Percentiles rank a stretch among this genome's conserved stretches.
Evolutionary conservation across 2,329 filamentous ascomycete species (phyloP).

Genomic region (Colletotrichum abscissum): DNA sequence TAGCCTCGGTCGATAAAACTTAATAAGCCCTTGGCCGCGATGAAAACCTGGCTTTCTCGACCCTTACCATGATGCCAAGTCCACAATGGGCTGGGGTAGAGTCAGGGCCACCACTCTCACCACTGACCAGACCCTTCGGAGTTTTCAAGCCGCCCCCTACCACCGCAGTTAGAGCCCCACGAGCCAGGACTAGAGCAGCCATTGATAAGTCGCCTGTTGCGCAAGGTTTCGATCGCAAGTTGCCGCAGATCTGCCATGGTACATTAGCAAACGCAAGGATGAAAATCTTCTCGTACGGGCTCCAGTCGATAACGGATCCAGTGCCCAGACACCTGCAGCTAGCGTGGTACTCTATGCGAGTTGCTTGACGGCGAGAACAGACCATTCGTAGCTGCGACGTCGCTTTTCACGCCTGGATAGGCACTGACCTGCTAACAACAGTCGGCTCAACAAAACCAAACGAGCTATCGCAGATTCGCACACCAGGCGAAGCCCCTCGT

Average conservation of each 20-base stretch:
- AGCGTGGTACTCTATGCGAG: conserved; percentile 10
- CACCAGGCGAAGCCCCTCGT: background rate
- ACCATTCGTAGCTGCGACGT: background rate
- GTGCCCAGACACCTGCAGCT: conserved; percentile 19
- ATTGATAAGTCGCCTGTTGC: conserved; percentile 16
- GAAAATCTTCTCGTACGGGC: conserved; percentile 36
- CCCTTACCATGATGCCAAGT: conserved; percentile 26
- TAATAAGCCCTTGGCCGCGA: conserved; percentile 11
- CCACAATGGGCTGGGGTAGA: conserved; percentile 26
- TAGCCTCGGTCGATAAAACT: conserved; percentile 30
- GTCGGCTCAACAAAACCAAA: conserved; percentile 23
- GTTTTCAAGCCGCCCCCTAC: conserved; percentile 34
- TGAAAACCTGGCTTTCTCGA: conserved; percentile 23
- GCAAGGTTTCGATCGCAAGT: conserved; percentile 33
- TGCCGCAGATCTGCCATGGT: conserved; percentile 34
- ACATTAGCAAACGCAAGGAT: conserved; percentile 33
- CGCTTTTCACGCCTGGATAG: conserved; percentile 17
- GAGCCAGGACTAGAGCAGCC: conserved; percentile 18
- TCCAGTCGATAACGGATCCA: conserved; percentile 21
- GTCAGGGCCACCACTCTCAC: conserved; percentile 30
- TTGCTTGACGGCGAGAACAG: background rate
- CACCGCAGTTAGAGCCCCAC: conserved; percentile 31
- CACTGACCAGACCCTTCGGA: conserved; percentile 34
- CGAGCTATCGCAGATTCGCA: conserved; percentile 3
- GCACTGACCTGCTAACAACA: background rate